Conservation (phyloP, 2,329 filamentous ascomycete genomes). For the Fusarium vanettenii region DNA sequence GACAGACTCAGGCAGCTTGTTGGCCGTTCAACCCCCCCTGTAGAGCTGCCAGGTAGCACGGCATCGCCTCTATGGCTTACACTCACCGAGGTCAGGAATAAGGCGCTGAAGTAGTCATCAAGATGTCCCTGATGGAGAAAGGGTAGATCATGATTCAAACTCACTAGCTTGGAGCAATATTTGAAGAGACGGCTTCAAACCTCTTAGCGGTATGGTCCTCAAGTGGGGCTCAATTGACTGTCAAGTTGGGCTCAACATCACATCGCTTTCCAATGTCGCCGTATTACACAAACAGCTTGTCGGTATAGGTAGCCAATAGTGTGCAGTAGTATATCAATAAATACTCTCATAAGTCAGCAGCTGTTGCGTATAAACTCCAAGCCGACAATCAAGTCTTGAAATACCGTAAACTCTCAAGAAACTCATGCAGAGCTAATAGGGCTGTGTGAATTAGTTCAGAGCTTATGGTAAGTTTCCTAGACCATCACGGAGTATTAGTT, state of each 20-base stretch:
- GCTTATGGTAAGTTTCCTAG: too few relatives aligned
- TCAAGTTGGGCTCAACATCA: neutral
- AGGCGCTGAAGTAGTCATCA: neutral
- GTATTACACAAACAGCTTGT: too few relatives aligned
- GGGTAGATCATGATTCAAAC: neutral
- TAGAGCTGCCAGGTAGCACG: neutral
- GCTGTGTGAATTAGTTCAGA: too few relatives aligned
- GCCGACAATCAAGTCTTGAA: too few relatives aligned
- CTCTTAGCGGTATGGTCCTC: neutral
- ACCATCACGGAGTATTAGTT: too few relatives aligned
- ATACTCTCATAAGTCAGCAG: too few relatives aligned
- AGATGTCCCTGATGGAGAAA: neutral
- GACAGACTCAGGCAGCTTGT: neutral
- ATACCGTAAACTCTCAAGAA: too few relatives aligned
- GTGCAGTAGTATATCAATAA: too few relatives aligned
- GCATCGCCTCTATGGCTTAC: neutral
- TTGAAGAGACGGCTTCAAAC: neutral
- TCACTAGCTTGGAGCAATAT: neutral
- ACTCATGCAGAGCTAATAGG: too few relatives aligned
- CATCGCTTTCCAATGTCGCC: too few relatives aligned
- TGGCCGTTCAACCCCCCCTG: neutral
- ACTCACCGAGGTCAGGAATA: neutral
- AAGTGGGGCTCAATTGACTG: neutral
- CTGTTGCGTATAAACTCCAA: too few relatives aligned
- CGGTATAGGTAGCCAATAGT: too few relatives aligned